Evolutionary conservation across 768 basidiomycete genomes (phyloP).

Genomic region (Tremella mesenterica): DNA sequence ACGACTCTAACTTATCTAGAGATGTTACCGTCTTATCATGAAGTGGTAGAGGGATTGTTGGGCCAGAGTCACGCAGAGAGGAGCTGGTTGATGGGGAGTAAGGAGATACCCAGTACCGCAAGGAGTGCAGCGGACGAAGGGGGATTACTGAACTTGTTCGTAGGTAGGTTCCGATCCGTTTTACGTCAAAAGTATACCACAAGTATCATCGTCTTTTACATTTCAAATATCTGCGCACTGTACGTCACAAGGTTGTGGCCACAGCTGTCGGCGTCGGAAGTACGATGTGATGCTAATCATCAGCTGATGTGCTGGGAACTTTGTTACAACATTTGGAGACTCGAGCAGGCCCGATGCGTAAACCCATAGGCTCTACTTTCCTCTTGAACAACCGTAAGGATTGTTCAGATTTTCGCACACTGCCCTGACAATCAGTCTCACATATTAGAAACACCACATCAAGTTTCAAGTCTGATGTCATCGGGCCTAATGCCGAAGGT

Average conservation of each 20-base stretch:
- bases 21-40: constrained; percentile 29
- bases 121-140: constrained; percentile 30
- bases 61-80: constrained; percentile 33
- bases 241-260: no score
- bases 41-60: constrained; percentile 27
- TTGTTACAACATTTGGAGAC: constrained; percentile 26
- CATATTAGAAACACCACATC: constrained; percentile 40
- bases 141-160: constrained; percentile 35
- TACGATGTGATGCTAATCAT: background rate
- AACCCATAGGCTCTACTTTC: constrained; percentile 30
- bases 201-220: no score
- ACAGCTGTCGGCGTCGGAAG: background rate
- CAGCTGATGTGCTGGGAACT: constrained; percentile 38
- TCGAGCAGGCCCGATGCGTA: constrained; percentile 24
- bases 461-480: constrained; percentile 33
- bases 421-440: constrained; percentile 24
- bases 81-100: constrained; percentile 44
- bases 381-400: constrained; percentile 40
- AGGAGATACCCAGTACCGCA: constrained; percentile 26
- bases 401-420: background rate
- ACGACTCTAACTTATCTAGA: constrained; percentile 38
- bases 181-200: background rate
- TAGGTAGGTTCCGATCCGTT: constrained; percentile 16
- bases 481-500: constrained; percentile 39
- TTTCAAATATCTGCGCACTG: no score